Conservation (phyloP, 768 basidiomycete genomes). For the Termitomyces sp. region DNA sequence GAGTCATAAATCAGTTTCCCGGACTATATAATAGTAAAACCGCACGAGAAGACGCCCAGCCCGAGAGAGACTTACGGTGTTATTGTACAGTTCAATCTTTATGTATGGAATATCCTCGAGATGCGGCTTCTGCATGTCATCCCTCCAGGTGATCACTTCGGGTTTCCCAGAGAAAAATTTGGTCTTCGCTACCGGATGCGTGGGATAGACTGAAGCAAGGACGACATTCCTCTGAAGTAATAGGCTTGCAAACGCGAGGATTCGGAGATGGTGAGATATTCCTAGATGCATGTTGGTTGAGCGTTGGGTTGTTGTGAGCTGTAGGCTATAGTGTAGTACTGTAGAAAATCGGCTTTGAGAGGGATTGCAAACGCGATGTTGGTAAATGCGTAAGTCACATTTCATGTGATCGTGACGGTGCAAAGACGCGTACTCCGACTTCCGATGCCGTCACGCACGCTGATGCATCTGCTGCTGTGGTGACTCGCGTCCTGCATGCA, state of each 20-base stretch:
- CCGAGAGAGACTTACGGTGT: conserved; percentile 26
- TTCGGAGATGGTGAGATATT: neutral
- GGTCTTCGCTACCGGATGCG: conserved; percentile 40
- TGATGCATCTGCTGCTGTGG: no score
- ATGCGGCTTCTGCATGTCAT: conserved; percentile 36
- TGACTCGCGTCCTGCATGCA: no score
- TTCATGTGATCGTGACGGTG: neutral
- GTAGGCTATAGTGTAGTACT: neutral
- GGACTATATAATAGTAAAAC: neutral
- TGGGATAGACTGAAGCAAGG: conserved; percentile 43
- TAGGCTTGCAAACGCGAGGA: neutral
- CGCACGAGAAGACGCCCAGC: neutral
- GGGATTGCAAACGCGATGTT: no score
- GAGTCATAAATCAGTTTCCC: neutral
- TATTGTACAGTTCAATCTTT: conserved; percentile 40
- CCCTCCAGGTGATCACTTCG: conserved; percentile 42
- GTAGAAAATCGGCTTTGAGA: neutral
- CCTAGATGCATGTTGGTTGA: neutral
- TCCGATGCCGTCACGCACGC: no score
- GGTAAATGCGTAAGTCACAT: neutral
- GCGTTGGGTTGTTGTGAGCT: neutral
- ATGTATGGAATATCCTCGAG: conserved; percentile 37
- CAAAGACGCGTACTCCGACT: neutral
- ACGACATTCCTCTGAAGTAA: neutral
- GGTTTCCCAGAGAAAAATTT: conserved; percentile 38